A percentile compares a stretch with the other conserved stretches of the same genome.
phyloP scores from a whole-genome alignment of 2,329 filamentous ascomycete species.

The Hymenotorrendiella dingleyae region DNA sequence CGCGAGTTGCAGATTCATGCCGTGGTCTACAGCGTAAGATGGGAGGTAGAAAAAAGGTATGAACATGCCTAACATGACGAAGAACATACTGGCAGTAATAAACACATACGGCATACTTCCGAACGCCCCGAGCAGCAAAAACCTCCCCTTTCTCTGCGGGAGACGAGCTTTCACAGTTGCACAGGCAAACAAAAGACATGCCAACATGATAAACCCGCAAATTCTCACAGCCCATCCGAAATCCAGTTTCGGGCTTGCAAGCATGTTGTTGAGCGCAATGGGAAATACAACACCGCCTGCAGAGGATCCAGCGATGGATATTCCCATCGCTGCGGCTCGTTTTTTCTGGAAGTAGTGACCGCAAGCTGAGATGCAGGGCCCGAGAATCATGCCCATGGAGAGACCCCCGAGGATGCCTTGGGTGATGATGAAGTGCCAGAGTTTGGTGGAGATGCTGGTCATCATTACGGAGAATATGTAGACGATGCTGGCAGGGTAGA shows the following conservation, averaged over 20 bases:
- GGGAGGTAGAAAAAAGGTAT: conserved; percentile 30
- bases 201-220: conserved; percentile 36
- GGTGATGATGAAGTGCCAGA: conserved; percentile 33
- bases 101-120: conserved; percentile 37
- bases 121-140: conserved; percentile 44
- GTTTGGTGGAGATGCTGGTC: conserved; percentile 32
- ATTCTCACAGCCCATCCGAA: conserved; percentile 30
- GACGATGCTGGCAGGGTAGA: conserved; percentile 17
- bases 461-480: conserved; percentile 29
- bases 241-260: conserved; percentile 29
- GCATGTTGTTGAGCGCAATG: conserved; percentile 50
- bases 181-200: conserved; percentile 42
- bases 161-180: conserved; percentile 44
- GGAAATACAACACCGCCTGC: conserved; percentile 52
- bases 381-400: conserved; percentile 38
- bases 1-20: conserved; percentile 21
- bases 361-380: conserved; percentile 22
- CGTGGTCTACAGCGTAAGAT: conserved; percentile 23
- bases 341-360: conserved; percentile 47
- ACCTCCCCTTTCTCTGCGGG: conserved; percentile 34
- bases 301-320: conserved; percentile 41
- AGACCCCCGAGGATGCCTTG: conserved; percentile 30
- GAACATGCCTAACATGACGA: conserved; percentile 25
- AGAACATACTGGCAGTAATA: conserved; percentile 35
- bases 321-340: conserved; percentile 41